phyloP scores from a whole-genome alignment of 768 basidiomycete genomes.

The Amyloporia xantha region DNA sequence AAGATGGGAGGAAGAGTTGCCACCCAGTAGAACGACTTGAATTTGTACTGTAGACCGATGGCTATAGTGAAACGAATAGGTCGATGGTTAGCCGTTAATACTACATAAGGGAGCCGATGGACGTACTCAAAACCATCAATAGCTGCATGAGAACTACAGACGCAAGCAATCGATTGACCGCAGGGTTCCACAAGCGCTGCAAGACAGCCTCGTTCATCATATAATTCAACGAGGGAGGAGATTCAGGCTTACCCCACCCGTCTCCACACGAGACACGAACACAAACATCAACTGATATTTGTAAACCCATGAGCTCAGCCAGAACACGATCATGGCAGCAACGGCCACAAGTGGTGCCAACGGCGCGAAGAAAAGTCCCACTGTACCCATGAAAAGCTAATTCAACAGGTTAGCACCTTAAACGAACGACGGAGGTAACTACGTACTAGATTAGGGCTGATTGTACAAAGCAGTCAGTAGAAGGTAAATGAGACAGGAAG shows the following conservation, averaged over 20 bases:
- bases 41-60: constrained; percentile 74
- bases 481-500: constrained; percentile 11
- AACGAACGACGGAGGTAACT: too few species aligned
- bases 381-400: constrained; percentile 85
- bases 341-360: constrained; percentile 86
- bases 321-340: constrained; percentile 80
- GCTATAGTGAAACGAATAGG: constrained; percentile 35
- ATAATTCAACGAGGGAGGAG: too few species aligned
- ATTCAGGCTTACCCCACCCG: constrained; percentile 84
- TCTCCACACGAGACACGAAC: constrained; percentile 82
- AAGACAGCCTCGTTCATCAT: too few species aligned
- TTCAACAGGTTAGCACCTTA: not conserved
- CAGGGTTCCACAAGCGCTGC: constrained; percentile 90
- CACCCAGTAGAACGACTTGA: constrained; percentile 70
- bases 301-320: constrained; percentile 82
- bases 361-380: constrained; percentile 91
- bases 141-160: constrained; percentile 82
- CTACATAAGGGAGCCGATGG: constrained; percentile 1
- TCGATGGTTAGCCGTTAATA: not conserved
- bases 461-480: not conserved
- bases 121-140: constrained; percentile 81
- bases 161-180: constrained; percentile 79
- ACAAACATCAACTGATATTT: constrained; percentile 98
- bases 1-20: constrained; percentile 84
- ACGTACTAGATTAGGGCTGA: constrained; percentile 10